Conservation (phyloP, 768 basidiomycete species). For the Hygrocybe punicea region DNA sequence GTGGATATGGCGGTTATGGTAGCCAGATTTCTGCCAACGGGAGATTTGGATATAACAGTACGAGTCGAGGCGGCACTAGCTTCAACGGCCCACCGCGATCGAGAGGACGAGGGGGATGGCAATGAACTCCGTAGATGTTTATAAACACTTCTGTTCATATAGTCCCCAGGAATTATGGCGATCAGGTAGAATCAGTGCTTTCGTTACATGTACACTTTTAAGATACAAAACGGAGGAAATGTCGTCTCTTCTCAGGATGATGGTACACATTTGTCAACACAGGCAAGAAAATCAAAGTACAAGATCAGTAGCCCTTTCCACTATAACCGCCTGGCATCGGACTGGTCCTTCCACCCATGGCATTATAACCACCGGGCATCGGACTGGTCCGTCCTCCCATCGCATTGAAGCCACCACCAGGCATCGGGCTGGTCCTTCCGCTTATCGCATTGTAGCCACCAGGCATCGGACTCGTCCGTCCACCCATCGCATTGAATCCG, state of each 20-base stretch:
- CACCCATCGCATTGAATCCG: not conserved
- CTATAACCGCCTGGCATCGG: not conserved
- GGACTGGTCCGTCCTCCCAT: not conserved
- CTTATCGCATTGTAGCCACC: not conserved
- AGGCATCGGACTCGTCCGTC: not conserved
- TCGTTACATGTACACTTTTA: too few relatives aligned
- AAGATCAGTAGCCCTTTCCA: not conserved
- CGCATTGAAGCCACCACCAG: slow-evolving; percentile 16
- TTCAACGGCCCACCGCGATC: slow-evolving; percentile 38
- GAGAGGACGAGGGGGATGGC: slow-evolving; percentile 48
- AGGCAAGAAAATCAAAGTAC: not conserved
- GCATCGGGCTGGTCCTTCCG: slow-evolving; percentile 10
- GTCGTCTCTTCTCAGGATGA: too few relatives aligned
- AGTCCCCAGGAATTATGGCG: too few relatives aligned
- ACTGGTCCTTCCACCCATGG: not conserved
- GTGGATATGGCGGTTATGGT: slow-evolving; percentile 31
- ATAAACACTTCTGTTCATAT: too few relatives aligned
- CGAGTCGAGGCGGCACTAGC: slow-evolving; percentile 16
- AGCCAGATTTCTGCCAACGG: slow-evolving; percentile 38
- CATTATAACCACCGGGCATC: not conserved
- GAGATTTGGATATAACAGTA: slow-evolving; percentile 29
- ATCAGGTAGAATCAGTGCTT: too few relatives aligned
- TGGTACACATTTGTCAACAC: not conserved
- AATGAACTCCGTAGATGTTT: slow-evolving; percentile 20
- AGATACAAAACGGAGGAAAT: too few relatives aligned